These are phyloP conservation scores for Zymoseptoria passerinii DNA, from an alignment of 2,329 filamentous ascomycete species.

Conservation along the genomic window DNA sequence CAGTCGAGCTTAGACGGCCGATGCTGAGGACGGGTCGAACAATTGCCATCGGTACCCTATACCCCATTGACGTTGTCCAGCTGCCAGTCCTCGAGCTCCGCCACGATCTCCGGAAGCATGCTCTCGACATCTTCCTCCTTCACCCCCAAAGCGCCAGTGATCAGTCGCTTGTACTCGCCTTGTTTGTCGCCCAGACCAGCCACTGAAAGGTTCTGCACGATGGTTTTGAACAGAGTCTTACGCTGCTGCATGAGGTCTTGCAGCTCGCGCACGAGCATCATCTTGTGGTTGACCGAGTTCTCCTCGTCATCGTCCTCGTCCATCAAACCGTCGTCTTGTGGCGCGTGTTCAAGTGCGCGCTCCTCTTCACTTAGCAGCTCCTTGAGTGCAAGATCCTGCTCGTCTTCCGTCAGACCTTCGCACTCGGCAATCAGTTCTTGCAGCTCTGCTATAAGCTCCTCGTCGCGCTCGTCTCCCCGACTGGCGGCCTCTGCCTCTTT, in stretches of 20 bases:
- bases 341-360: constrained; percentile 26
- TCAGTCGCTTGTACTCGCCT: constrained; percentile 62
- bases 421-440: constrained; percentile 35
- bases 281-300: constrained; percentile 45
- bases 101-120: constrained; percentile 45
- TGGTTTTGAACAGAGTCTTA: constrained; percentile 55
- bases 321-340: constrained; percentile 11
- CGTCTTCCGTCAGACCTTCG: constrained; percentile 36
- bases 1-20: not conserved
- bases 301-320: constrained; percentile 24
- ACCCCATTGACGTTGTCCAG: constrained; percentile 14
- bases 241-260: constrained; percentile 49
- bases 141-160: constrained; percentile 59
- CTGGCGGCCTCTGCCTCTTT: constrained; percentile 48
- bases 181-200: constrained; percentile 63
- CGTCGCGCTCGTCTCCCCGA: constrained; percentile 29
- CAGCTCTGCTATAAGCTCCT: constrained; percentile 28
- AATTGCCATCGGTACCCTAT: constrained; percentile 8
- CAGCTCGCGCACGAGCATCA: constrained; percentile 52
- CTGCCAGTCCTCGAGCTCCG: constrained; percentile 39
- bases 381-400: constrained; percentile 35
- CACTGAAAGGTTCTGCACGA: constrained; percentile 58
- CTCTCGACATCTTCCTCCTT: constrained; percentile 62
- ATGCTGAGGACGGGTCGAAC: not conserved
- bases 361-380: constrained; percentile 23